Percentiles rank a stretch among this genome's conserved stretches.
These are phyloP conservation scores for Triangularia verruculosa DNA, from an alignment of 2,329 filamentous ascomycete genomes.

Conservation along the genomic window DNA sequence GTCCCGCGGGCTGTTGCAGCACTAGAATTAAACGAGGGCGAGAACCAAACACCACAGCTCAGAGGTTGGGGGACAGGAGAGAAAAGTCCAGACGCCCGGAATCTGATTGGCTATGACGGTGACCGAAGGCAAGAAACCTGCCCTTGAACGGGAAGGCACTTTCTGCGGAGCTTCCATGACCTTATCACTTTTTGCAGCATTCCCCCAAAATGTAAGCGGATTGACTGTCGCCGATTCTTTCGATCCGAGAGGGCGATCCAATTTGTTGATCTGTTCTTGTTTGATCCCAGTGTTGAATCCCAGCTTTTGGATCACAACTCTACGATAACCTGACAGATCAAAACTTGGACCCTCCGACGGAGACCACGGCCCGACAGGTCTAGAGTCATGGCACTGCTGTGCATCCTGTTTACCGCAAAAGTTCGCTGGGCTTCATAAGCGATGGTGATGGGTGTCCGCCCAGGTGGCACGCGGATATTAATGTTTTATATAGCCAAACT, in stretches of 20 bases:
- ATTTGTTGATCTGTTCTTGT: neutral
- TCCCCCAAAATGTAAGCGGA: neutral
- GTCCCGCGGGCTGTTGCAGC: neutral
- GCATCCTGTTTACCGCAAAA: neutral
- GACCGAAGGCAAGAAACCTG: neutral
- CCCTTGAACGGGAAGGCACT: neutral
- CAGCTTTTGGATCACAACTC: neutral
- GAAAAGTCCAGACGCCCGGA: neutral
- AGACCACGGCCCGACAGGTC: neutral
- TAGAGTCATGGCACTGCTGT: neutral
- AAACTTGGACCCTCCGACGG: neutral
- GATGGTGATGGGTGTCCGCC: constrained; percentile 1
- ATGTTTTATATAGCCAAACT: constrained; percentile 9
- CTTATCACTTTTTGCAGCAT: neutral
- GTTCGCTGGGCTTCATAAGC: neutral
- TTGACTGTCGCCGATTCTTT: neutral
- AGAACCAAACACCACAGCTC: neutral
- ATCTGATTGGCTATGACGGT: constrained; percentile 3
- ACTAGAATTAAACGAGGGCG: neutral
- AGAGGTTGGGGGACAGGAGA: neutral
- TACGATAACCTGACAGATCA: neutral
- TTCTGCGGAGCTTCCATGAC: neutral
- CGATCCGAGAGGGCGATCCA: neutral
- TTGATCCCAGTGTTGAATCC: neutral
- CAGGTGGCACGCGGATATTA: constrained; percentile 11